These are phyloP conservation scores for Magnaporthiopsis incrustans DNA, from an alignment of 2,329 filamentous ascomycete species.

Conservation along the genomic window DNA sequence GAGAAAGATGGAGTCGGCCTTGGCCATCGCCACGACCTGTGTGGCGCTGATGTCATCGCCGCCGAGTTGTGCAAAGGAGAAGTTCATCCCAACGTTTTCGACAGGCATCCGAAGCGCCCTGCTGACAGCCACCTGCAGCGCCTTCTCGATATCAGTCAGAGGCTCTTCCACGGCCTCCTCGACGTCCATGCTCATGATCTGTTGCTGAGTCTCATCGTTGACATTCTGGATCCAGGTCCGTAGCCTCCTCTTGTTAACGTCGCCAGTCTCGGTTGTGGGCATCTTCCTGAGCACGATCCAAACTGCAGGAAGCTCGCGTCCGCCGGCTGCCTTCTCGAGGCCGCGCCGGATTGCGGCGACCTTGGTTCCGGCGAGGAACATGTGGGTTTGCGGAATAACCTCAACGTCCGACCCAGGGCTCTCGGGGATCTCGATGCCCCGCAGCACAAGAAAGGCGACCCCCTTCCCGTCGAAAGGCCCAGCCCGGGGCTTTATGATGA, in stretches of 20 bases:
- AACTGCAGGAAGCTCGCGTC: constrained; percentile 32
- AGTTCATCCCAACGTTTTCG: constrained; percentile 33
- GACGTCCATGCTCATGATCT: constrained; percentile 34
- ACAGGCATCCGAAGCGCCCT: constrained; percentile 28
- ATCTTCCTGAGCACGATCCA: constrained; percentile 41
- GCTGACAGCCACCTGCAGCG: constrained; percentile 29
- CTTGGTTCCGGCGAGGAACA: constrained; percentile 31
- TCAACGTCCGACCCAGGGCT: constrained; percentile 25
- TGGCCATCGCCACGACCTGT: constrained; percentile 29
- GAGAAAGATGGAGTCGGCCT: constrained; percentile 29
- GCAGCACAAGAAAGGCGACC: constrained; percentile 37
- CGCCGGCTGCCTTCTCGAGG: constrained; percentile 25
- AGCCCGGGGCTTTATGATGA: constrained; percentile 37
- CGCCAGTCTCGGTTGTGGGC: constrained; percentile 31
- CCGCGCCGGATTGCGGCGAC: constrained; percentile 31
- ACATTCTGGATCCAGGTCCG: constrained; percentile 48
- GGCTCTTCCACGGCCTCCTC: constrained; percentile 27
- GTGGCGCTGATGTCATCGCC: constrained; percentile 31
- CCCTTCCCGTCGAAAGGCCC: constrained; percentile 42
- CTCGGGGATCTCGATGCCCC: constrained; percentile 17
- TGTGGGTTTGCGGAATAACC: constrained; percentile 27
- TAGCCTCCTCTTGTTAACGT: constrained; percentile 33
- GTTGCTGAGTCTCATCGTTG: constrained; percentile 35
- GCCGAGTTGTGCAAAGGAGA: constrained; percentile 30
- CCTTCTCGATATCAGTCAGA: constrained; percentile 28